A percentile compares a stretch with the other conserved stretches of the same genome.
These are phyloP conservation scores for Fusarium sp. DNA, from an alignment of 2,329 filamentous ascomycete species.

Conservation along the genomic window DNA sequence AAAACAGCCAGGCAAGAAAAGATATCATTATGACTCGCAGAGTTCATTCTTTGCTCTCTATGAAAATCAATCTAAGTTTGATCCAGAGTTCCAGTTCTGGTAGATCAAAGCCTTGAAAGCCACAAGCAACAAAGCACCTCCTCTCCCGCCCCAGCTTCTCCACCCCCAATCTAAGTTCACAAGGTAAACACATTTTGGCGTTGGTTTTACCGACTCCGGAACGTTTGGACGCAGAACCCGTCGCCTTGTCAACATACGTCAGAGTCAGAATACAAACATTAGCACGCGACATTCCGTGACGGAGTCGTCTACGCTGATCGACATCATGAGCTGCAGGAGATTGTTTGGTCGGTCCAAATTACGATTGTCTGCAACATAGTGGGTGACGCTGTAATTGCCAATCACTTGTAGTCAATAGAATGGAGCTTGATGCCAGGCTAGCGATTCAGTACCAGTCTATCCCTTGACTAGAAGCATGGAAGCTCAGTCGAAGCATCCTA, in stretches of 20 bases:
- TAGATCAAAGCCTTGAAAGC: slow-evolving; percentile 25
- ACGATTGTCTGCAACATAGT: slow-evolving; percentile 7
- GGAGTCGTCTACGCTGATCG: not conserved
- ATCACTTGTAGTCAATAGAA: slow-evolving; percentile 11
- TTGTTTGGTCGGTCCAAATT: slow-evolving; percentile 21
- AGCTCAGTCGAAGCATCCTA: slow-evolving; percentile 25
- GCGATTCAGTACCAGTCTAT: slow-evolving; percentile 13
- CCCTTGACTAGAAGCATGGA: slow-evolving; percentile 13
- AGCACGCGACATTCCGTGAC: not conserved
- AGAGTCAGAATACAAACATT: not conserved
- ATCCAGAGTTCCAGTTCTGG: slow-evolving; percentile 15
- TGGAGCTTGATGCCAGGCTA: slow-evolving; percentile 18
- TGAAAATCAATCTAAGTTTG: slow-evolving; percentile 11
- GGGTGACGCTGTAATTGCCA: slow-evolving; percentile 26
- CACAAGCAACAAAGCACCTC: slow-evolving; percentile 8
- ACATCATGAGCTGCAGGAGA: slow-evolving; percentile 14
- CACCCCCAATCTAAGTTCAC: slow-evolving; percentile 8
- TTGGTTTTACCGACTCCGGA: not conserved
- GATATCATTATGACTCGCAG: slow-evolving; percentile 1
- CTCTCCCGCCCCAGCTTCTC: slow-evolving; percentile 7
- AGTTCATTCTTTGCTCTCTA: not conserved
- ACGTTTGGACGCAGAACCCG: not conserved
- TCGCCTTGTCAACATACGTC: not conserved
- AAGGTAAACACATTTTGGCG: slow-evolving; percentile 2
- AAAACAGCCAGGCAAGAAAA: not conserved